These are phyloP conservation scores for Sporisorium graminicola DNA, from an alignment of 1,284 basidiomycete genomes.

Conservation along the genomic window DNA sequence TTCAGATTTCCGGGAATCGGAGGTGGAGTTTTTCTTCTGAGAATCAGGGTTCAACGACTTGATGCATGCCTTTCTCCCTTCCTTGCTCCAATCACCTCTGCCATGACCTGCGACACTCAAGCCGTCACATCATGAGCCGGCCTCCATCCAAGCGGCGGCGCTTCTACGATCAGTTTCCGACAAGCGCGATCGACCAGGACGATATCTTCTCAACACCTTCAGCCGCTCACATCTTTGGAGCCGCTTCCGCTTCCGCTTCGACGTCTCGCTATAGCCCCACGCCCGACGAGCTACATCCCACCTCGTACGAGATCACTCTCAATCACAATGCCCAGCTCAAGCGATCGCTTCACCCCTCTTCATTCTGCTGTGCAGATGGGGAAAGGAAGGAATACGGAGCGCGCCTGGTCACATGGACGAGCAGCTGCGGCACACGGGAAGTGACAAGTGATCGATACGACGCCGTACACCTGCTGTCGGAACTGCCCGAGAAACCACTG, in stretches of 20 bases:
- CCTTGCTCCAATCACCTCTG: too few relatives aligned
- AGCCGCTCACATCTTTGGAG: conserved; percentile 18
- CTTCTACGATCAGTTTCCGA: not conserved
- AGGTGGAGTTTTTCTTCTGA: conserved; percentile 25
- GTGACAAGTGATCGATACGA: conserved; percentile 35
- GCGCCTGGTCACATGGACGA: conserved; percentile 28
- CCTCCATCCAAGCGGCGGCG: conserved; percentile 11
- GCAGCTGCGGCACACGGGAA: not conserved
- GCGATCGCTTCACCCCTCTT: not conserved
- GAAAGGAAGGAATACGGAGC: not conserved
- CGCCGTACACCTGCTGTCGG: conserved; percentile 29
- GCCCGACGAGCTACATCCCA: conserved; percentile 1
- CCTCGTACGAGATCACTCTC: conserved; percentile 31
- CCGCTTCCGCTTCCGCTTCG: not conserved
- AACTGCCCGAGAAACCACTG: conserved; percentile 1
- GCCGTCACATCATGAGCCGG: conserved; percentile 8
- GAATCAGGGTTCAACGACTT: conserved; percentile 8
- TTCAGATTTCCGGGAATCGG: conserved; percentile 20
- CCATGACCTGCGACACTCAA: not conserved
- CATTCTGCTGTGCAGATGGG: not conserved
- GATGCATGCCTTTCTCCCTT: conserved; percentile 1
- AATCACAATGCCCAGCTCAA: conserved; percentile 21
- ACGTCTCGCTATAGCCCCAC: not conserved
- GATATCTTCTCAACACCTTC: not conserved
- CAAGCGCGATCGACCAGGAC: too few relatives aligned